A percentile compares a stretch with the other conserved stretches of the same genome.
phyloP scores from a whole-genome alignment of 768 basidiomycete genomes.

The Lentinula sp. region DNA sequence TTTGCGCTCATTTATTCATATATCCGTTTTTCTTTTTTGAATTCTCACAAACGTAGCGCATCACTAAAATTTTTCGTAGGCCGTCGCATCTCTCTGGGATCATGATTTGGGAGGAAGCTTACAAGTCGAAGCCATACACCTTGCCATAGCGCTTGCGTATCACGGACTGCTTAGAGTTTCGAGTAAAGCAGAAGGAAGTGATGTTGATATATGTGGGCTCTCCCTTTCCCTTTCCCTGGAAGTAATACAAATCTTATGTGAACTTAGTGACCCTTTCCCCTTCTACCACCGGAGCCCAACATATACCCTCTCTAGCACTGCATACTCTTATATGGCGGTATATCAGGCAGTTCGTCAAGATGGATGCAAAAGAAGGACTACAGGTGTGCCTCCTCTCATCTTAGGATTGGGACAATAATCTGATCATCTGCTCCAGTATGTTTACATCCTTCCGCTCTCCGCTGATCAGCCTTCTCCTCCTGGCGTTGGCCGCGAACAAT shows the following conservation, averaged over 20 bases:
- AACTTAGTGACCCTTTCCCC: conserved; percentile 61
- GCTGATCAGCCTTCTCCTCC: conserved; percentile 16
- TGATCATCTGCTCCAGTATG: conserved; percentile 7
- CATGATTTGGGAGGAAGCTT: conserved; percentile 47
- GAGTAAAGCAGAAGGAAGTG: conserved; percentile 73
- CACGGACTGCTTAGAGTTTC: conserved; percentile 89
- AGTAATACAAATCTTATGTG: neutral
- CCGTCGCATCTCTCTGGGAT: conserved; percentile 86
- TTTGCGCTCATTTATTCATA: neutral
- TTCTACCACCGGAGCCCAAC: conserved; percentile 30
- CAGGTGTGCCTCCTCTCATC: conserved; percentile 78
- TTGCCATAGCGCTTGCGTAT: conserved; percentile 88
- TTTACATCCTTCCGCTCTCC: conserved; percentile 1
- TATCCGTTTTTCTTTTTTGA: no score
- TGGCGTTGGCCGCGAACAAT: conserved; percentile 76
- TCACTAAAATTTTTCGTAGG: conserved; percentile 36
- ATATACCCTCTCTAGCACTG: conserved; percentile 62
- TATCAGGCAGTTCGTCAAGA: conserved; percentile 84
- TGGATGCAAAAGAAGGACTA: conserved; percentile 89
- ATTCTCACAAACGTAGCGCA: no score
- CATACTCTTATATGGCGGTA: conserved; percentile 90
- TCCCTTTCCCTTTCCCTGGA: neutral
- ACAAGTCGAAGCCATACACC: conserved; percentile 90
- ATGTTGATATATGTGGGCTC: conserved; percentile 72
- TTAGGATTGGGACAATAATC: conserved; percentile 65